A percentile compares a stretch with the other conserved stretches of the same genome.
Conservation (phyloP, 202 grass and related monocot genomes). For the Schoenoplectus tabernaemontani region DNA sequence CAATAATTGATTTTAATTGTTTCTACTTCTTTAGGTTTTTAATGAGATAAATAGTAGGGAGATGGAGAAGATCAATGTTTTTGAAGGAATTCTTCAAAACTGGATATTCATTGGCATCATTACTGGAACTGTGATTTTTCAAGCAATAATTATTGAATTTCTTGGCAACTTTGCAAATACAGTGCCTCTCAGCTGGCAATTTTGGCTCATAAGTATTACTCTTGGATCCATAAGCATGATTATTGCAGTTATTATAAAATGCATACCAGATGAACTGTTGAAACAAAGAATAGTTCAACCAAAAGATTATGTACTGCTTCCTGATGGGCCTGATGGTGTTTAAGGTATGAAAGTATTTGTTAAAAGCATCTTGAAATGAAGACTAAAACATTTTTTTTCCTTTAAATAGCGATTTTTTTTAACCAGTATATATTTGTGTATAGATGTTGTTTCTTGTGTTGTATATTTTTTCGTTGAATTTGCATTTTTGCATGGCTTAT, state of each 20-base stretch:
- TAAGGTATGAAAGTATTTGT: slow-evolving; percentile 11
- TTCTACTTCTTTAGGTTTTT: slow-evolving; percentile 48
- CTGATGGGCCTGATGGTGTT: slow-evolving; percentile 42
- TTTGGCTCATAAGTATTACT: slow-evolving; percentile 50
- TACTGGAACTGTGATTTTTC: slow-evolving; percentile 54
- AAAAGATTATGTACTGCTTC: slow-evolving; percentile 49
- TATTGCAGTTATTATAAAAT: slow-evolving; percentile 61
- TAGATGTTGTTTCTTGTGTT: neutral
- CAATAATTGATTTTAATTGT: slow-evolving; percentile 2
- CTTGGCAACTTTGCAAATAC: slow-evolving; percentile 73
- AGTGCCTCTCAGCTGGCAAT: slow-evolving; percentile 42
- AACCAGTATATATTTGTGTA: too few species aligned
- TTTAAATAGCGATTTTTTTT: too few species aligned
- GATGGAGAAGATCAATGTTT: slow-evolving; percentile 87
- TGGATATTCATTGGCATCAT: slow-evolving; percentile 60
- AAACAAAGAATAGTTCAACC: slow-evolving; percentile 2
- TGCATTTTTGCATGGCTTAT: neutral
- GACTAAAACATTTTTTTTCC: neutral
- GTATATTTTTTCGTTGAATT: neutral
- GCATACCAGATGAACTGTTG: slow-evolving; percentile 53
- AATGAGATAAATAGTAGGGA: slow-evolving; percentile 92
- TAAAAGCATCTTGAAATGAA: neutral
- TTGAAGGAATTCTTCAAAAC: slow-evolving; percentile 53
- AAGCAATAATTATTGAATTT: slow-evolving; percentile 72
- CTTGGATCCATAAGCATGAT: slow-evolving; percentile 68